Evolutionary conservation across 2,329 filamentous ascomycete species (phyloP).

Genomic region (Remersonia thermophila): DNA sequence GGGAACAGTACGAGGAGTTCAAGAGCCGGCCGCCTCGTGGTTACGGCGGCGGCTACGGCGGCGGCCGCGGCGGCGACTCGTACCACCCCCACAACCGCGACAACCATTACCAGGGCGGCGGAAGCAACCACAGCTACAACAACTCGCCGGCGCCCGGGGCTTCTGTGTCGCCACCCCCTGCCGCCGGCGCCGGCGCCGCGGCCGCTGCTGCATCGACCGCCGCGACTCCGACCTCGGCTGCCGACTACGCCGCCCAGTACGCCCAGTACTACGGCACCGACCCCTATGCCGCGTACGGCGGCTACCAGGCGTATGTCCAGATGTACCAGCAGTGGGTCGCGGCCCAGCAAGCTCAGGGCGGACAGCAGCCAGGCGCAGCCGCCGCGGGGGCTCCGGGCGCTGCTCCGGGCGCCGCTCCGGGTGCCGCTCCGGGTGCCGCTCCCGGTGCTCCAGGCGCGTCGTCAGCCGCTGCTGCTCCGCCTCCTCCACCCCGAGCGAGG

Average conservation of each 20-base stretch:
- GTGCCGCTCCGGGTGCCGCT: constrained; percentile 28
- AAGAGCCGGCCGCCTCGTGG: constrained; percentile 66
- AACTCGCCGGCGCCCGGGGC: constrained; percentile 28
- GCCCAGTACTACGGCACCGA: constrained; percentile 65
- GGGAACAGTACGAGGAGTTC: constrained; percentile 80
- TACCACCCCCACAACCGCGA: constrained; percentile 17
- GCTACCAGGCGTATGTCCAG: constrained; percentile 64
- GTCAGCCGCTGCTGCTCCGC: constrained; percentile 45
- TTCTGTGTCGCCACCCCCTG: constrained; percentile 29
- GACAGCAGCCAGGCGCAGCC: constrained; percentile 24
- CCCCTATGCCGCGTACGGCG: constrained; percentile 83
- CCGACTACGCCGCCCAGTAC: constrained; percentile 70
- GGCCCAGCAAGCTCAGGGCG: constrained; percentile 30
- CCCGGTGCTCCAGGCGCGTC: constrained; percentile 34
- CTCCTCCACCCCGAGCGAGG: constrained; percentile 44
- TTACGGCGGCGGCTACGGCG: constrained; percentile 23
- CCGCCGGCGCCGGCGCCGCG: constrained; percentile 30
- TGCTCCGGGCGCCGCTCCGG: constrained; percentile 29
- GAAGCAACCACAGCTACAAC: constrained; percentile 26
- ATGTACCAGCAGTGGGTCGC: constrained; percentile 64
- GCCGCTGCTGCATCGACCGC: constrained; percentile 32
- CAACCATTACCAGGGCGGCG: constrained; percentile 26
- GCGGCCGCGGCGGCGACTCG: constrained; percentile 26
- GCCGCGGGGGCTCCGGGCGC: no score
- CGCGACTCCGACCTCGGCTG: constrained; percentile 29